Conservation (phyloP, 2,329 filamentous ascomycete species). For the Penicillium janthinellum region DNA sequence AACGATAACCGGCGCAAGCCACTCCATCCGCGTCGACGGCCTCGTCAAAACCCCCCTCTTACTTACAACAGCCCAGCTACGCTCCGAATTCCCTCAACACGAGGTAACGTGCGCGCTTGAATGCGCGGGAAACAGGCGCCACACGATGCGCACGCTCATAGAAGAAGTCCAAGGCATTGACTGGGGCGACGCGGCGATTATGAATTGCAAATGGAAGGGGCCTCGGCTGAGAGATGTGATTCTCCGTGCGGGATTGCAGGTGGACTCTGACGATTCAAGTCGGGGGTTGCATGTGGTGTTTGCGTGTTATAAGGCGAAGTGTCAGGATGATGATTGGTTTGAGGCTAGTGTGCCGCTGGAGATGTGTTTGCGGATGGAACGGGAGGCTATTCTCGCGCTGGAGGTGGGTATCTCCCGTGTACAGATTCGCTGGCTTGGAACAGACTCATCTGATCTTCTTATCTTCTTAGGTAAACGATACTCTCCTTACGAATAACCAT, state of each 20-base stretch:
- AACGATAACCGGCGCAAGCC: slow-evolving; percentile 45
- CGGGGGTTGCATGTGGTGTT: slow-evolving; percentile 56
- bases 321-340: slow-evolving; percentile 62
- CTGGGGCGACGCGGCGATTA: slow-evolving; percentile 62
- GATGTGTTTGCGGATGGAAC: slow-evolving; percentile 47
- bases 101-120: slow-evolving; percentile 60
- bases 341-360: slow-evolving; percentile 57
- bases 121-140: slow-evolving; percentile 62
- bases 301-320: slow-evolving; percentile 55
- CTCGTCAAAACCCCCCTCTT: slow-evolving; percentile 48
- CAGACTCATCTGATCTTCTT: neutral
- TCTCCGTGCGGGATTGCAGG: slow-evolving; percentile 45
- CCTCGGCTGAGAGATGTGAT: slow-evolving; percentile 58
- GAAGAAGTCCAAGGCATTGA: slow-evolving; percentile 63
- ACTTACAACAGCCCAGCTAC: slow-evolving; percentile 52
- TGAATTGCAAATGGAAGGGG: slow-evolving; percentile 62
- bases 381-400: slow-evolving; percentile 52
- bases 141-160: slow-evolving; percentile 61
- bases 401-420: slow-evolving; percentile 37
- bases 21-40: slow-evolving; percentile 54
- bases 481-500: slow-evolving; percentile 51
- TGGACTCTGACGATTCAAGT: slow-evolving; percentile 23
- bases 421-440: neutral
- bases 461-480: slow-evolving; percentile 51
- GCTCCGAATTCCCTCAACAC: slow-evolving; percentile 54